Conservation (phyloP, 2,329 filamentous ascomycete genomes). For the Aspergillus fumigatus region DNA sequence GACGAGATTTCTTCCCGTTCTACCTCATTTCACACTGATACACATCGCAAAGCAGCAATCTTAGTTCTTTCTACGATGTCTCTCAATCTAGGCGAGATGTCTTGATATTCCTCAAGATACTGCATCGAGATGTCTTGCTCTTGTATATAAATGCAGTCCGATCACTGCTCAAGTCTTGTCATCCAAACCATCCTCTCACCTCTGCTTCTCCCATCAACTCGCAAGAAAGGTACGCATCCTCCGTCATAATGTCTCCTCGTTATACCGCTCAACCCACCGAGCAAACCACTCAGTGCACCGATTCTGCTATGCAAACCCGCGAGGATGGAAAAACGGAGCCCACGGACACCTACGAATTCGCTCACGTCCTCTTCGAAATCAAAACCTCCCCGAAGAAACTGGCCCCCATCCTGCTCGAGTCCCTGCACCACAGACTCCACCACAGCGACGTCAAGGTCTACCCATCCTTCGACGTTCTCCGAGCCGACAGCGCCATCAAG, state of each 20-base stretch:
- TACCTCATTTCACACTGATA: no score
- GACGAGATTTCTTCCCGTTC: no score
- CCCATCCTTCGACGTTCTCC: neutral
- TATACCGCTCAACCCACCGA: no score
- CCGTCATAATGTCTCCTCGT: no score
- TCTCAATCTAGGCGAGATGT: neutral
- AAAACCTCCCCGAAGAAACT: neutral
- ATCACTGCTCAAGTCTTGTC: neutral
- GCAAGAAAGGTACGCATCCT: no score
- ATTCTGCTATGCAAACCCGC: no score
- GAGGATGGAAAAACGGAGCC: no score
- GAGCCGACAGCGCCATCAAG: neutral
- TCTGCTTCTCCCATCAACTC: no score
- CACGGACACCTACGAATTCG: no score
- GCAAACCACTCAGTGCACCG: no score
- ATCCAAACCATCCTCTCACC: neutral
- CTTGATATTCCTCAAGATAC: neutral
- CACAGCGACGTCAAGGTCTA: neutral
- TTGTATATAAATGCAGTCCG: neutral
- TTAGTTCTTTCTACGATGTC: neutral
- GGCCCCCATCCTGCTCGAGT: neutral
- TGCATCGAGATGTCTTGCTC: neutral
- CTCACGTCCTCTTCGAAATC: neutral
- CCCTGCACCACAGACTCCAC: neutral
- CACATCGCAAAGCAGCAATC: neutral